Base-by-base conservation (phyloP, 371 early-diverging fungal genomes). In the Mortierella sp. region DNA sequence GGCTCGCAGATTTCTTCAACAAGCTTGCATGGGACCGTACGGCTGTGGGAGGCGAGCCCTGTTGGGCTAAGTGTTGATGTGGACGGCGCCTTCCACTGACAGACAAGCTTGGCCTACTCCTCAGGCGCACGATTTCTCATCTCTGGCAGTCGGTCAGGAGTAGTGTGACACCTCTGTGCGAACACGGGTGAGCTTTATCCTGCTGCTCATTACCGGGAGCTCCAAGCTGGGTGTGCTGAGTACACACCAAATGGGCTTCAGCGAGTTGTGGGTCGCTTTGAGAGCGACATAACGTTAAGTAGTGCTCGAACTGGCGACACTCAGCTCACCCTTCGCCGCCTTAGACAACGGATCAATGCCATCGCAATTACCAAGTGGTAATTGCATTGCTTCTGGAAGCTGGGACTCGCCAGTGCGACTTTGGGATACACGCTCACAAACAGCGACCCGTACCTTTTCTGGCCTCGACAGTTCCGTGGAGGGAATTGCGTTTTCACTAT, bases 361-460 rank as follows among this genome's bases (percentile, higher is more conserved):
- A 19, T 70, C 2, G 44, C 70, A 10, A 42, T 70, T 10, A 24
- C 24, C 72, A 7, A 45, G 60, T 48, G 72, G 72, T 1, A 9
- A 47, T 10, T 58, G 57, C n/a, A 44, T 77, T 48, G 78, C 72
- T 38, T 77, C 77, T 10, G 14, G 57, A 38, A 8, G 72, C 71
- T 21, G 42, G 3, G 60, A 72, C 48, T 44, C 0, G 44, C 55
- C 60, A 9, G 60, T 77, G 28, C 77, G 72, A 42, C 31, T 72
- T 16, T 77, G 77, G 77, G 42, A 68, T 0, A 28, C 38, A 16
- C 34, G 38, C 3, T 65, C 65, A 16, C 5, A 42, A 24, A n/a
- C n/a, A n/a, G n/a, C n/a, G n/a, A n/a, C n/a, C n/a, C n/a, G n/a
- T n/a, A n/a, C n/a, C n/a, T n/a, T n/a, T n/a, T n/a, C n/a, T n/a